phyloP scores from a whole-genome alignment of 306 rosid species.

The Cyamopsis tetragonoloba region DNA sequence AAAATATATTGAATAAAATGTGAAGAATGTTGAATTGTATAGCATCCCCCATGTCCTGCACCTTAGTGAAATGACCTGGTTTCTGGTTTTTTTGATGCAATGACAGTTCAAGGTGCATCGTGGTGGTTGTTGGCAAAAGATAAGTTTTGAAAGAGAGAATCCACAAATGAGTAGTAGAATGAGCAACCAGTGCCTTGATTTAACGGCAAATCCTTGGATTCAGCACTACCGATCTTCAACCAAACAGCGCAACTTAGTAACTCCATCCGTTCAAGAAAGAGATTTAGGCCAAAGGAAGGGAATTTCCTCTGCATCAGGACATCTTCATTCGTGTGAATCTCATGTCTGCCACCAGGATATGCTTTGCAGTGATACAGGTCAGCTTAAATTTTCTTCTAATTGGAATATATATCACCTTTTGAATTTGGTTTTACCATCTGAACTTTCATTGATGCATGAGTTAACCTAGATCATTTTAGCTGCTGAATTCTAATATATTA shows the following conservation, averaged over 20 bases:
- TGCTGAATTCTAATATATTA: not conserved
- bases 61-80: not conserved
- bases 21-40: not conserved
- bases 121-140: conserved; percentile 52
- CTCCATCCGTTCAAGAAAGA: conserved; percentile 7
- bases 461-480: not conserved
- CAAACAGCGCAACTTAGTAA: conserved; percentile 28
- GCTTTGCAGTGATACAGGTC: conserved; percentile 42
- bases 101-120: conserved; percentile 58
- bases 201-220: conserved; percentile 56
- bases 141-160: conserved; percentile 43
- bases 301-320: conserved; percentile 11
- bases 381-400: not conserved
- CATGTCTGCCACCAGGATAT: conserved; percentile 21
- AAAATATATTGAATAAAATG: not conserved
- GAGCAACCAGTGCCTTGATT: conserved; percentile 16
- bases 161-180: conserved; percentile 16
- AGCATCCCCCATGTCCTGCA: not conserved
- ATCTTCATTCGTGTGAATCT: conserved; percentile 12
- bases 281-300: conserved; percentile 24
- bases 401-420: not conserved
- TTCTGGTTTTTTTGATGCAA: not conserved
- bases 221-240: conserved; percentile 45
- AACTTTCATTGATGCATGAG: not conserved
- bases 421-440: not conserved